These are phyloP conservation scores for Poa pratensis DNA, from an alignment of 176 grass and related monocot genomes.

Conservation along the genomic window DNA sequence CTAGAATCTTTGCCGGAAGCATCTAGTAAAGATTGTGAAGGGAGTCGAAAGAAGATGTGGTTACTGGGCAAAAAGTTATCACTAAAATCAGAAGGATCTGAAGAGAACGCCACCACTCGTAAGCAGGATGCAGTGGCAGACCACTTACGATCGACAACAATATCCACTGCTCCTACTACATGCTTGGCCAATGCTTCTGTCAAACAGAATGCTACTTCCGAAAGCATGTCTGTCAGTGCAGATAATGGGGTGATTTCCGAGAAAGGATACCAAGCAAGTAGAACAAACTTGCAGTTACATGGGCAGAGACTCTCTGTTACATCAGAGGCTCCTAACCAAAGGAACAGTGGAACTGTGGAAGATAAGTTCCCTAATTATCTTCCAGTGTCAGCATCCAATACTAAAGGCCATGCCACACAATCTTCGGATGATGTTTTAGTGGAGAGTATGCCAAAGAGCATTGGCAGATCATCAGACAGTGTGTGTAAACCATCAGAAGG, in stretches of 20 bases:
- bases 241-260: conserved; percentile 39
- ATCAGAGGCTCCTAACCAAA: conserved; percentile 29
- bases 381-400: conserved; percentile 25
- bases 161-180: conserved; percentile 29
- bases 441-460: conserved; percentile 28
- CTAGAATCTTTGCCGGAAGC: conserved; percentile 26
- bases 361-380: conserved; percentile 32
- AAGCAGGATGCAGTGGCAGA: conserved; percentile 37
- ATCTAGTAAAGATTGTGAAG: conserved; percentile 43
- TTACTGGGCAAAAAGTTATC: conserved; percentile 57
- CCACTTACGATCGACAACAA: conserved; percentile 12
- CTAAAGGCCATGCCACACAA: conserved; percentile 17
- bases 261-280: conserved; percentile 35
- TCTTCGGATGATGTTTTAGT: conserved; percentile 42
- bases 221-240: conserved; percentile 23
- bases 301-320: conserved; percentile 26
- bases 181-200: conserved; percentile 46
- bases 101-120: conserved; percentile 31
- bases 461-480: conserved; percentile 21
- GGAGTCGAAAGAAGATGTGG: conserved; percentile 56
- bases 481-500: conserved; percentile 38
- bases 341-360: conserved; percentile 15
- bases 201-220: conserved; percentile 29
- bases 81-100: conserved; percentile 48
- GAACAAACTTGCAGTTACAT: conserved; percentile 36